These are phyloP conservation scores for Aspergillus cavernicola DNA, from an alignment of 495 filamentous ascomycete genomes.

Conservation along the genomic window DNA sequence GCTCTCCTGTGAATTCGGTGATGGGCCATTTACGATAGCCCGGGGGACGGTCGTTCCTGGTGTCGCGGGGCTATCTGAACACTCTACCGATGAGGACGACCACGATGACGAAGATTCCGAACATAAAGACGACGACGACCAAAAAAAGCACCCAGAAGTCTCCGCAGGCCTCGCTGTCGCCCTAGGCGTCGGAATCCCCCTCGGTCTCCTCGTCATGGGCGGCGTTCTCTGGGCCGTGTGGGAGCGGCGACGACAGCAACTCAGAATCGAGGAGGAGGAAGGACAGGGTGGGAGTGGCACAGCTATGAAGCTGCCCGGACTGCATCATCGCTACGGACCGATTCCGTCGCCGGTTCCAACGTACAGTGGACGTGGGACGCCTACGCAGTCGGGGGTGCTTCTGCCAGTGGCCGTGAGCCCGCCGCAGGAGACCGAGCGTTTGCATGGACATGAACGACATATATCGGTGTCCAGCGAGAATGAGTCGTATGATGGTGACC, in stretches of 20 bases:
- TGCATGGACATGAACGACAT: too few species aligned
- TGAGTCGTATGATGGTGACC: too few species aligned
- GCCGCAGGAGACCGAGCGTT: too few species aligned
- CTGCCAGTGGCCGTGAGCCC: too few species aligned
- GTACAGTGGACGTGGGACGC: not conserved
- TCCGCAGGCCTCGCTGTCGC: slow-evolving; percentile 1
- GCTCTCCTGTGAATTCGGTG: not conserved
- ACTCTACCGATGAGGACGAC: not conserved
- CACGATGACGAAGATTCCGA: not conserved
- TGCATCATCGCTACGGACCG: slow-evolving; percentile 10
- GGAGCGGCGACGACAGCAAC: slow-evolving; percentile 9
- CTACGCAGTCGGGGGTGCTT: not conserved
- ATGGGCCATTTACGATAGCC: not conserved
- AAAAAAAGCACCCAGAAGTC: not conserved
- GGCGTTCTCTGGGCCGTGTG: slow-evolving; percentile 7
- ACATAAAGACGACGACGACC: not conserved
- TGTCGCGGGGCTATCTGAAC: not conserved
- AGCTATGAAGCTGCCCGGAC: not conserved
- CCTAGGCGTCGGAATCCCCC: slow-evolving; percentile 3
- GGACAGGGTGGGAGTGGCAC: not conserved
- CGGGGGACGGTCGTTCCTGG: not conserved
- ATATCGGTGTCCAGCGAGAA: too few species aligned
- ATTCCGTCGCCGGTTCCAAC: slow-evolving; percentile 1
- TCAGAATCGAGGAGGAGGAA: not conserved
- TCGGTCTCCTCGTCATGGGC: not conserved